Evolutionary conservation across 2,329 filamentous ascomycete genomes (phyloP), one percentile per base, ranked within the genome.

Genomic region (Neonectria faginata): DNA sequence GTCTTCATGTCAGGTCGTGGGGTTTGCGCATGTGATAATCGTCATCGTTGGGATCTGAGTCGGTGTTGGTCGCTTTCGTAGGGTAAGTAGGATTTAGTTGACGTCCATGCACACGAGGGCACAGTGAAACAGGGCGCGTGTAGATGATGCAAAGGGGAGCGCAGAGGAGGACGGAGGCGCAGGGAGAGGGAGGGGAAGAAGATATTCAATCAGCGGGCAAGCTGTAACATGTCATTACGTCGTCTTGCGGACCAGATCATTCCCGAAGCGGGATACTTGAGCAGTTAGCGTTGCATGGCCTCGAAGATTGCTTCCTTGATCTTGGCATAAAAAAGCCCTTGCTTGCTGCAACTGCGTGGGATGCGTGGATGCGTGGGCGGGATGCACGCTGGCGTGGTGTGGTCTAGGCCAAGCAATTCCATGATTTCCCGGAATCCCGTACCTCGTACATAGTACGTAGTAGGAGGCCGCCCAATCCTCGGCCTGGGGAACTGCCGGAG

Each of bases 1-100:
- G 60, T 44, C 65, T 66, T 69, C 70, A 73, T 74, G 64, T 74
- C 69, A 73, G 68, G 58, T 65, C 48, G 71, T 39, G 64, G 61
- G 62, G 57, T 50, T 50, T 66, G 44, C 31, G 36, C 52, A 59
- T 52, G 58, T 55, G 66, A 69, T 72, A 42, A 48, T 66, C 20
- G 56, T 33, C 20, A 29, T 50, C 18, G 55, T 29, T 44, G 44
- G 14, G 8, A 44, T 29, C 55, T 31, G 14, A 4, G 44, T 50
- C 6, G 47, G 44, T 36, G 14, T 14, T 47, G 11, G 47, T 51
- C 36, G 36, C 20, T 3, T 48, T 62, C 36, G 33, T 41, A 25
- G 5, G 25, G 25, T 25, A 25, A 25, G 25, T 25, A 18, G 31
- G 12, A 16, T 33, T 57, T n/a, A 33, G 29, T 20, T 10, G 27